These are phyloP conservation scores for Ceratocystis diversiconidia DNA, from an alignment of 2,329 filamentous ascomycete species.

Conservation along the genomic window DNA sequence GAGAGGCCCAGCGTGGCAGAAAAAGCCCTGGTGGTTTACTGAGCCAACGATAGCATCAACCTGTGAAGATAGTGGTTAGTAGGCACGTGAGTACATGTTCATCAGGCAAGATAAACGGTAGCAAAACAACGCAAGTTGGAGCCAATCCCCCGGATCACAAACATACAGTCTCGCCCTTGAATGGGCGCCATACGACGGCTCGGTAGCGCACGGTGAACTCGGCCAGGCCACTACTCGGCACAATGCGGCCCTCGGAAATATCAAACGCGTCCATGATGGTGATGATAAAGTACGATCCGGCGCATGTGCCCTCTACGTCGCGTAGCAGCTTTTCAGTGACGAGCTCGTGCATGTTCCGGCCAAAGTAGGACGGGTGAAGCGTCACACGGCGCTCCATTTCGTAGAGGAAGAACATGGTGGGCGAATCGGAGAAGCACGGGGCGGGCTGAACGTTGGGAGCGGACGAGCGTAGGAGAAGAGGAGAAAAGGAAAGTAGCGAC, in stretches of 20 bases:
- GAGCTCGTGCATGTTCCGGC: constrained; percentile 80
- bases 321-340: constrained; percentile 79
- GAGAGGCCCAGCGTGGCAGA: constrained; percentile 66
- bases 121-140: no score
- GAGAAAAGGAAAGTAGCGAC: neutral
- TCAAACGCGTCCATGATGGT: constrained; percentile 95
- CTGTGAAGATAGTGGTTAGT: constrained; percentile 31
- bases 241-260: constrained; percentile 81
- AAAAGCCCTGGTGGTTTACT: constrained; percentile 86
- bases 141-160: no score
- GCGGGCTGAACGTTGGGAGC: neutral
- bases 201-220: constrained; percentile 93
- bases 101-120: neutral
- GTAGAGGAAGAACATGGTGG: constrained; percentile 90
- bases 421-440: neutral
- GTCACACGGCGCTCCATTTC: constrained; percentile 91
- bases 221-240: constrained; percentile 80
- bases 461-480: neutral
- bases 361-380: constrained; percentile 93
- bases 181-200: constrained; percentile 93
- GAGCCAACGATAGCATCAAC: constrained; percentile 88
- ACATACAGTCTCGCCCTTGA: constrained; percentile 91
- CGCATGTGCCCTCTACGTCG: constrained; percentile 90
- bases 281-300: constrained; percentile 93
- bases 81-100: neutral